These are phyloP conservation scores for Phytophthora palmivora DNA, from an alignment of 352 stramenopile genomes.

Conservation along the genomic window DNA sequence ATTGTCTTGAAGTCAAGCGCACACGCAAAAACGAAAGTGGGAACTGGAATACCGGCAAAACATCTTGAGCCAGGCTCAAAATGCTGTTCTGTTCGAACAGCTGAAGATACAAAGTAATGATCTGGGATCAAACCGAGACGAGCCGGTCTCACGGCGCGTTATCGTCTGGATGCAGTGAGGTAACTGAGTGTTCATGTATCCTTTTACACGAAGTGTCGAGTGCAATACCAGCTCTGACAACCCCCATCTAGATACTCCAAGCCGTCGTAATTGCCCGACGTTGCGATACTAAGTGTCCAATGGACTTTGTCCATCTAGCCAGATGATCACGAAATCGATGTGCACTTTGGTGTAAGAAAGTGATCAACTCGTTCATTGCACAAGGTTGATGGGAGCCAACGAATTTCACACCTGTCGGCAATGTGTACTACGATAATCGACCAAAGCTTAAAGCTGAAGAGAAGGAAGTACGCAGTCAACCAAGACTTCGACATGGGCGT, in stretches of 20 bases:
- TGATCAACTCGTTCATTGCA: no score
- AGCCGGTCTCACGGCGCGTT: slow-evolving; percentile 2
- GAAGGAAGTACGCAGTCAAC: no score
- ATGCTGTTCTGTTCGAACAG: slow-evolving; percentile 23
- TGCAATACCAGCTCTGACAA: no score
- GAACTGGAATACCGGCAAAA: slow-evolving; percentile 11
- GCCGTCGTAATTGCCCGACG: neutral
- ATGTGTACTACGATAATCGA: no score
- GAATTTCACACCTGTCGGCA: no score
- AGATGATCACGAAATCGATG: neutral
- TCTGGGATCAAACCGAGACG: slow-evolving; percentile 12
- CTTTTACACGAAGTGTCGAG: no score
- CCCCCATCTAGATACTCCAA: neutral
- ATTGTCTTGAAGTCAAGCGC: slow-evolving; percentile 7
- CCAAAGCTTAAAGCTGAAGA: no score
- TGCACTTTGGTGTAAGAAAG: neutral
- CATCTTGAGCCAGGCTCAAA: slow-evolving; percentile 31
- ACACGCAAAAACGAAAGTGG: slow-evolving; percentile 16
- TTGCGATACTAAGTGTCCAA: no score
- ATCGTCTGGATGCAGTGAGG: neutral
- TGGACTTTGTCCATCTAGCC: neutral
- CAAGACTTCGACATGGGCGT: no score
- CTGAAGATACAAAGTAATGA: slow-evolving; percentile 20
- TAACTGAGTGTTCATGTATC: no score
- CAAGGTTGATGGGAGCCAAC: no score